Base-by-base conservation (phyloP, 106 monocot species). In the Gastrodia elata region DNA sequence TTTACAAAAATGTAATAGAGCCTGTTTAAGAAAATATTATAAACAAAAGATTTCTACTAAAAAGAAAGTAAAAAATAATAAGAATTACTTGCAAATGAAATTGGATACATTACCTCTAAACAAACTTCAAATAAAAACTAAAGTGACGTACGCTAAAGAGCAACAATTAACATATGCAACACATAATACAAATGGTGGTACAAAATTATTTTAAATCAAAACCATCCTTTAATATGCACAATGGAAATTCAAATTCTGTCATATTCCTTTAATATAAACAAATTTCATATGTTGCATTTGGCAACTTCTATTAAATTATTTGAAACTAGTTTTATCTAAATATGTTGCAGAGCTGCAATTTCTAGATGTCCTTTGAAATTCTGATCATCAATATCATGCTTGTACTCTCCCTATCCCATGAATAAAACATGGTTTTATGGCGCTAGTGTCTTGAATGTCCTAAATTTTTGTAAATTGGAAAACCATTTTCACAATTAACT, bases 1-100 rank as follows among this genome's bases (percentile, higher is more conserved):
- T 13, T 65, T 34, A 36, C 44, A 16, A 27, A 71, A 32, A 30
- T 26, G 10, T 39, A 76, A 67, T 64, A 68, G 40, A 69, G 38
- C 49, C 18, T 74, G 34, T 35, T 33, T 39, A 38, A 6, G 24
- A 24, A 40, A 41, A 64, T 35, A 14, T 20, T 36, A 67, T 32
- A 4, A 61, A 61, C 4, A 61, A 61, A 61, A 7, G 22, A 13
- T 61, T 32, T 28, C 61, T 0, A n/a, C n/a, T n/a, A n/a, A n/a
- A 10, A 58, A 25, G 24, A 58, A 58, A 58, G 26, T 58, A 5
- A 58, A 58, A 26, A n/a, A n/a, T n/a, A n/a, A 58, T 26, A 58
- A 26, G 26, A 58, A 25, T 58, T 13, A 32, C 27, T 32, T 14
- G 32, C 14, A 61, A 61, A 61, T 61, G 61, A 61, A 13, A 32